A percentile compares a stretch with the other conserved stretches of the same genome.
Evolutionary conservation across 306 rosid genomes (phyloP).

Genomic region (Cotoneaster glaucophyllus): DNA sequence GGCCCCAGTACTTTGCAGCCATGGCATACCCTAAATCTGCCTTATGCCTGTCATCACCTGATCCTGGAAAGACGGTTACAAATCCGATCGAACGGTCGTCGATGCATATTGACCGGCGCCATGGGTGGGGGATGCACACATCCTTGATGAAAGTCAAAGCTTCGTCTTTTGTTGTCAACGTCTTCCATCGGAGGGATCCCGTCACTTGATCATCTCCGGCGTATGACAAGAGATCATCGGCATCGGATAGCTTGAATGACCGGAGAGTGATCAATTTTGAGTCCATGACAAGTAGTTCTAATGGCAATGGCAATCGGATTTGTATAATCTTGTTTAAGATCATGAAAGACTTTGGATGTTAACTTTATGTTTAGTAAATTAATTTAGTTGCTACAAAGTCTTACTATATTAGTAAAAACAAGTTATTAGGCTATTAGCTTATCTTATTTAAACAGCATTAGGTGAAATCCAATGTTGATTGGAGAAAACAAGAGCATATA

Average conservation of each 20-base stretch:
- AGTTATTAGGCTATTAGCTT: not conserved
- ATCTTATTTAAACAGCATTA: not conserved
- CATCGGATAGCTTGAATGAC: constrained; percentile 43
- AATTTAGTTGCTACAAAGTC: not conserved
- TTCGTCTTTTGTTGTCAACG: constrained; percentile 40
- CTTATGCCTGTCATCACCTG: constrained; percentile 37
- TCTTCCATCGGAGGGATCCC: constrained; percentile 23
- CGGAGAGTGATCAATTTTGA: constrained; percentile 30
- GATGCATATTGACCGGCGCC: constrained; percentile 51
- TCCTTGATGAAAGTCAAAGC: constrained; percentile 48
- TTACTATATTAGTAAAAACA: not conserved
- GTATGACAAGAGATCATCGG: constrained; percentile 46
- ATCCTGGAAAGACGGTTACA: constrained; percentile 25
- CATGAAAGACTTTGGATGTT: not conserved
- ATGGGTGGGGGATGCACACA: constrained; percentile 56
- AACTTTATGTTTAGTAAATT: not conserved
- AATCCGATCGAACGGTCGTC: constrained; percentile 41
- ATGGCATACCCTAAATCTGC: constrained; percentile 46
- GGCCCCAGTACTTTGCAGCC: constrained; percentile 44
- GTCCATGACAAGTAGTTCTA: constrained; percentile 7
- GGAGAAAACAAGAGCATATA: not conserved
- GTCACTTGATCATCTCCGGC: constrained; percentile 55
- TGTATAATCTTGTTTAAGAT: not conserved
- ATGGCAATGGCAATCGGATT: not conserved
- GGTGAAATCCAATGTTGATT: not conserved